phyloP scores from a whole-genome alignment of 306 rosid species.

The Ammopiptanthus mongolicus region DNA sequence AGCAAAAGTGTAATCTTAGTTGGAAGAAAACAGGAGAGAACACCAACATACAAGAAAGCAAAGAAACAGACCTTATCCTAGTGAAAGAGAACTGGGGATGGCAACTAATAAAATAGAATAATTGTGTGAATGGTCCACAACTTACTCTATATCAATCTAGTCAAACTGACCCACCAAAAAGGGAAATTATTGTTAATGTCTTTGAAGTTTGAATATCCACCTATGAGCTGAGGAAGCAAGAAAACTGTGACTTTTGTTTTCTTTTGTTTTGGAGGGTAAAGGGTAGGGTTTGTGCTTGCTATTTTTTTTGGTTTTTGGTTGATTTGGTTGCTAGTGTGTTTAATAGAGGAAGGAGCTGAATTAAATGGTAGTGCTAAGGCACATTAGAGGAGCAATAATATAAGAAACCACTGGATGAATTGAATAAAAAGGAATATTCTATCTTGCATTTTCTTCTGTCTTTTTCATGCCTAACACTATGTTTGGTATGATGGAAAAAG shows the following conservation, averaged over 20 bases:
- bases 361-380: constrained; percentile 28
- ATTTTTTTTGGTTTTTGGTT: not conserved
- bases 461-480: not conserved
- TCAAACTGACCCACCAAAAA: constrained; percentile 70
- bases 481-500: no score
- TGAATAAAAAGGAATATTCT: constrained; percentile 17
- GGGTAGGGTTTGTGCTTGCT: not conserved
- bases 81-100: not conserved
- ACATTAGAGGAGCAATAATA: constrained; percentile 28
- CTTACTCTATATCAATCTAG: constrained; percentile 34
- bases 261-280: not conserved
- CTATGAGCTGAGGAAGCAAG: constrained; percentile 4
- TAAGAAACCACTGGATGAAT: not conserved
- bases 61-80: constrained; percentile 22
- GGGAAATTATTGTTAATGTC: constrained; percentile 35
- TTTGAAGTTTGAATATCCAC: constrained; percentile 59
- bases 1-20: constrained; percentile 36
- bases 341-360: not conserved
- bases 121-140: constrained; percentile 45
- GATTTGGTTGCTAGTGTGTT: not conserved
- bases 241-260: not conserved
- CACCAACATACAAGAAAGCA: constrained; percentile 23
- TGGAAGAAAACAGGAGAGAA: constrained; percentile 38
- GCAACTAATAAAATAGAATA: constrained; percentile 37
- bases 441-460: not conserved